Evolutionary conservation across 1,284 basidiomycete genomes (phyloP).

Genomic region (Boletus semigastroideus): DNA sequence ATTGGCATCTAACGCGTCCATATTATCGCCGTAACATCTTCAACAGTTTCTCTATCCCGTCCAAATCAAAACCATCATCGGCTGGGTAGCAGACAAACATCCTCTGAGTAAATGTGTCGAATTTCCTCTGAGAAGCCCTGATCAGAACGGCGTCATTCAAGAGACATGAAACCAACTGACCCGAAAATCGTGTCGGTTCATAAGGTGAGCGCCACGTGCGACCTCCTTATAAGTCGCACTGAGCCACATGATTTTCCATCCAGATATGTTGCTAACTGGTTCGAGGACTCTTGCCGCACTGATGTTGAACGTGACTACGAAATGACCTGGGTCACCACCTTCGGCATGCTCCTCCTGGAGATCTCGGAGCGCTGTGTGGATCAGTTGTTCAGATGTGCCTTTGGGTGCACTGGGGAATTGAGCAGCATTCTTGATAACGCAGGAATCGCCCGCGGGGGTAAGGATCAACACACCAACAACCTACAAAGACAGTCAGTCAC

Average conservation of each 20-base stretch:
- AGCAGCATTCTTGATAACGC: conserved; percentile 48
- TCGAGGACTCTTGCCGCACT: conserved; percentile 39
- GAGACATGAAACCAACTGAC: conserved; percentile 23
- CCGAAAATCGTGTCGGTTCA: conserved; percentile 42
- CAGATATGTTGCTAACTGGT: conserved; percentile 40
- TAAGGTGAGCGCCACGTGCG: conserved; percentile 35
- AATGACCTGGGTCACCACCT: conserved; percentile 1
- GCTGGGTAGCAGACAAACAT: conserved; percentile 48
- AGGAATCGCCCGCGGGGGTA: conserved; percentile 39
- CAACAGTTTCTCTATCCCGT: conserved; percentile 39
- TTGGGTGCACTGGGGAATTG: conserved; percentile 46
- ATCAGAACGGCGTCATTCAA: not conserved
- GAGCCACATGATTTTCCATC: conserved; percentile 43
- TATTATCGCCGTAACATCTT: conserved; percentile 35
- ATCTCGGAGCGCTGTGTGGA: conserved; percentile 41
- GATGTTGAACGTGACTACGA: conserved; percentile 44
- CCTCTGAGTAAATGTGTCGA: conserved; percentile 37
- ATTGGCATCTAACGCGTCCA: not conserved
- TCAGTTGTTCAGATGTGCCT: conserved; percentile 47
- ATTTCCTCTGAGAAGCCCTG: conserved; percentile 36
- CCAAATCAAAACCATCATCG: conserved; percentile 42
- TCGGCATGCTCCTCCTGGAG: conserved; percentile 22
- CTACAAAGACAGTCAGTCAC: conserved; percentile 12
- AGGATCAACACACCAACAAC: conserved; percentile 44
- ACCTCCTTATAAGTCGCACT: conserved; percentile 41